Percentiles rank a stretch among this genome's conserved stretches.
These are phyloP conservation scores for Protomyces gravidus DNA, from an alignment of 1,139 yeast genomes.

Conservation along the genomic window DNA sequence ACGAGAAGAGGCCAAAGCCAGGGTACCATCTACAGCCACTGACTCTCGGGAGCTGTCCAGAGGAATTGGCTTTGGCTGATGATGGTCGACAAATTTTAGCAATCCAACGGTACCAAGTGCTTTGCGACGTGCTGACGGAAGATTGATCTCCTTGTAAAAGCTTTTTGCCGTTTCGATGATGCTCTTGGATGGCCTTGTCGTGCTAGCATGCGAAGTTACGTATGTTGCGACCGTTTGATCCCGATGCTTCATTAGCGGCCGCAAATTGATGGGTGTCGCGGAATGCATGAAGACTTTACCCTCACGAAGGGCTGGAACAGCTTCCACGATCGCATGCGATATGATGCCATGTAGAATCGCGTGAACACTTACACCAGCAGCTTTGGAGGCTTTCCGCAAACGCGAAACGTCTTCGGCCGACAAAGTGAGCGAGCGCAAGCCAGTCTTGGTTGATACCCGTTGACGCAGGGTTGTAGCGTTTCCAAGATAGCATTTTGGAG, in stretches of 20 bases:
- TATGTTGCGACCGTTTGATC: slow-evolving; percentile 3
- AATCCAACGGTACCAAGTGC: slow-evolving; percentile 3
- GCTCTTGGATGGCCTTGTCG: background rate
- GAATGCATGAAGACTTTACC: background rate
- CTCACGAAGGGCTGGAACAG: background rate
- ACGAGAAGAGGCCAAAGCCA: background rate
- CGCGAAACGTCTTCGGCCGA: background rate
- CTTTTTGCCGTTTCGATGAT: slow-evolving; percentile 7
- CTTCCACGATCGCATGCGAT: slow-evolving; percentile 2
- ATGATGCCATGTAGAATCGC: slow-evolving; percentile 16
- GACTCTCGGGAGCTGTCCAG: background rate
- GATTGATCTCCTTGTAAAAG: slow-evolving; percentile 11
- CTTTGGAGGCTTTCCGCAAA: slow-evolving; percentile 1
- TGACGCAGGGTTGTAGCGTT: slow-evolving; percentile 4
- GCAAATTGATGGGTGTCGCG: slow-evolving; percentile 14
- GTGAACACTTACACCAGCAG: slow-evolving; percentile 3
- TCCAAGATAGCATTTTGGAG: slow-evolving; percentile 1
- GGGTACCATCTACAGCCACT: background rate
- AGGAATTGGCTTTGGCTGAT: background rate
- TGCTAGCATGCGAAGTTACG: background rate
- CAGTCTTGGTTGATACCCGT: slow-evolving; percentile 5
- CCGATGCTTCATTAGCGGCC: slow-evolving; percentile 1
- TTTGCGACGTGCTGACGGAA: background rate
- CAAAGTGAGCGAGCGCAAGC: background rate
- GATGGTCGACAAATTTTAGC: background rate